Evolutionary conservation across 257 asterid genomes (phyloP).

Genomic region (Primulina eburnea): DNA sequence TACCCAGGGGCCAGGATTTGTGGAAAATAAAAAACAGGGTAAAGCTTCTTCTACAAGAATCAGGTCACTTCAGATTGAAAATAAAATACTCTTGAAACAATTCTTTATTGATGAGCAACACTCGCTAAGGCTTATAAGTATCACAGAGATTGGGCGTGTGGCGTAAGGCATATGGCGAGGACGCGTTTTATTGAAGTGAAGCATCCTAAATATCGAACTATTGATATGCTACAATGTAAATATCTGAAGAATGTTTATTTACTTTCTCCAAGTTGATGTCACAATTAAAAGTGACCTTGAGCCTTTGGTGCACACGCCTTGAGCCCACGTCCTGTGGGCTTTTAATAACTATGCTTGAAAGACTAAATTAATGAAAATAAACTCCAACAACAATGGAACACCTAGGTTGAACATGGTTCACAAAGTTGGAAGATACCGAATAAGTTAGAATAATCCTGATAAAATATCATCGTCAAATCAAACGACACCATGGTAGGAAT

Average conservation of each 20-base stretch:
- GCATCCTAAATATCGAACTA: no score
- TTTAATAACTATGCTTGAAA: neutral
- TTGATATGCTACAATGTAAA: no score
- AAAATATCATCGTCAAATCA: neutral
- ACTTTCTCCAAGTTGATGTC: neutral
- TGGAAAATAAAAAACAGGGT: slow-evolving; percentile 15
- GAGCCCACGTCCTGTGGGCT: no score
- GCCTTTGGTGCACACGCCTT: neutral
- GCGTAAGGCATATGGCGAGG: no score
- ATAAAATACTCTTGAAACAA: neutral
- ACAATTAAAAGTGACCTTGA: neutral
- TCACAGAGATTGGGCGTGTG: neutral
- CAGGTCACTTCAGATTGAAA: no score
- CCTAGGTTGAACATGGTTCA: neutral
- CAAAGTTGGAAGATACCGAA: neutral
- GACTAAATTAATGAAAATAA: neutral
- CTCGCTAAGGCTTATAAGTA: neutral
- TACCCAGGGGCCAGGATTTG: slow-evolving; percentile 11
- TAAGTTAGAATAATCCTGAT: no score
- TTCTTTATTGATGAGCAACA: neutral
- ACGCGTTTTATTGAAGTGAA: no score
- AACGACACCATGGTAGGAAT: neutral
- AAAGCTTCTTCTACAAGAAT: neutral
- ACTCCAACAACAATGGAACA: neutral
- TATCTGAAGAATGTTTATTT: no score